Base-by-base conservation (phyloP, 2,329 filamentous ascomycete species). In the Fusarium bulbicola region DNA sequence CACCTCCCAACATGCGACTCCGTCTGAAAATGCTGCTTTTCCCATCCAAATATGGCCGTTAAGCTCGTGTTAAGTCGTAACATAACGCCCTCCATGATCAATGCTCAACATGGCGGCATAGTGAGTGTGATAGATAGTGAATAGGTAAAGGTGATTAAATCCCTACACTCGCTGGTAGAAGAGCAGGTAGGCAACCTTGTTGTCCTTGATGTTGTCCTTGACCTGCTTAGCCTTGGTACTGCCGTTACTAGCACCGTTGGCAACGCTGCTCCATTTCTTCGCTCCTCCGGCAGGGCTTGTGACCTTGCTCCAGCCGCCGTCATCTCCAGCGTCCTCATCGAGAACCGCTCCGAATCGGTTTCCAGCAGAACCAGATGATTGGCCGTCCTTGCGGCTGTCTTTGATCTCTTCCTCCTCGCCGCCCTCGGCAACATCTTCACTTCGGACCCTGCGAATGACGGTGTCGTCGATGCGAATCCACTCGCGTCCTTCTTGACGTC, bases 381-480 rank as follows among this genome's bases (percentile, higher is more conserved):
- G 39, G 8, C 62, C 69, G 8, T 82, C 77, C 49, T 78, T 77
- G 60, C 77, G 76, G 21, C 46, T 54, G 6, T 94, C 91, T 68
- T 94, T 91, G 26, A 72, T 81, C 67, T 93, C 92, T 78, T 97
- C 94, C 77, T 97, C 94, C 28, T 92, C 90, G 43, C 94, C 95
- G 28, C 89, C 93, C 82, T 95, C 93, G 5, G 94, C 95, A 26
- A 98, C 95, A 72, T 98, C 95, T 78, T 97, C 93, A 70, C 92
- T 92, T 61, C 92, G 90, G 40, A 99, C 91, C 45, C 95, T 92
- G 69, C 93, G 91, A 72, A 99, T 95, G 67, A 94, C 85, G 0
- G 96, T 99, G 80, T 99, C 96, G 78, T 99, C 96, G 74, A 99
- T 90, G 61, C 95, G 93, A 63, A 99, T 93, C 96, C 96, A 99